A percentile compares a stretch with the other conserved stretches of the same genome.
phyloP scores from a whole-genome alignment of 2,329 filamentous ascomycete species.

The Colletotrichum paranaense region DNA sequence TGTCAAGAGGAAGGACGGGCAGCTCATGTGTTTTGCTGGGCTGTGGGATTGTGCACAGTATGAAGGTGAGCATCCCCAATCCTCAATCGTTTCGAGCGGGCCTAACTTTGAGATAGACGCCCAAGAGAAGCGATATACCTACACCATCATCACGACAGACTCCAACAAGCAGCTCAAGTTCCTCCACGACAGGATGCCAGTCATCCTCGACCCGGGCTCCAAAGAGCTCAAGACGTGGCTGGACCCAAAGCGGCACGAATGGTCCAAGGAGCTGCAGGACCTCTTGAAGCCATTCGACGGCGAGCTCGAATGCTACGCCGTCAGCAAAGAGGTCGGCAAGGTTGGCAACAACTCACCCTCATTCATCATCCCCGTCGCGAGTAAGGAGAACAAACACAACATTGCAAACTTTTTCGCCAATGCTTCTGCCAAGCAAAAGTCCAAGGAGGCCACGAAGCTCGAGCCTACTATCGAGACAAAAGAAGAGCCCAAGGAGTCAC shows the following conservation, averaged over 20 bases:
- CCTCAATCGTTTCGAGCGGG: no score
- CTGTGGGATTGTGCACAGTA: constrained; percentile 91
- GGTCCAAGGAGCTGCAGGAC: constrained; percentile 82
- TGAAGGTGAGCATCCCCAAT: constrained; percentile 65
- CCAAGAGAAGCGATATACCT: constrained; percentile 82
- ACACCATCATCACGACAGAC: constrained; percentile 92
- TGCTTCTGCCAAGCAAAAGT: constrained; percentile 52
- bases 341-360: constrained; percentile 89
- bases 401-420: constrained; percentile 91
- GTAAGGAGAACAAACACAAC: constrained; percentile 89
- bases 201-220: constrained; percentile 83
- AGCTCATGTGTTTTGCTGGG: constrained; percentile 89
- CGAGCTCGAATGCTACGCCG: constrained; percentile 86
- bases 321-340: constrained; percentile 90
- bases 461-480: constrained; percentile 34
- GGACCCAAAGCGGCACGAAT: constrained; percentile 76
- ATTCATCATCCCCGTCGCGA: constrained; percentile 86
- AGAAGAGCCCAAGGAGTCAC: constrained; percentile 34
- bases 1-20: constrained; percentile 82
- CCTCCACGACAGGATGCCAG: constrained; percentile 95
- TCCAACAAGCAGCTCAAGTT: constrained; percentile 87
- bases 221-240: constrained; percentile 80
- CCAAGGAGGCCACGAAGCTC: constrained; percentile 16
- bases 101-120: constrained; percentile 52
- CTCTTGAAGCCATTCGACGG: constrained; percentile 84